Evolutionary conservation across 768 basidiomycete genomes (phyloP).

Genomic region (Amanita subjunquillea): DNA sequence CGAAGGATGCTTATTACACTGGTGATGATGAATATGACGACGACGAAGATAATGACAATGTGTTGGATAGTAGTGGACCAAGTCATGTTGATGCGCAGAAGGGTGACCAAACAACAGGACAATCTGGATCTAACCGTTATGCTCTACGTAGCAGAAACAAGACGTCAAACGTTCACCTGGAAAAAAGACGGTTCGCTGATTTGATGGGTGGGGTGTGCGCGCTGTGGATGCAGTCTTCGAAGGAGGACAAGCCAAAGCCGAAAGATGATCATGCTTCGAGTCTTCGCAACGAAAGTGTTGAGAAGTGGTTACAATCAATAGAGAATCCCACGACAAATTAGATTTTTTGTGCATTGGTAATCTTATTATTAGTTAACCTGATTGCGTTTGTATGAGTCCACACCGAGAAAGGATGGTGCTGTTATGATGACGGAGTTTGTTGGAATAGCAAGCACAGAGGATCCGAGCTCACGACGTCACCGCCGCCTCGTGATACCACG

Average conservation of each 20-base stretch:
- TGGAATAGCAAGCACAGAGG: no score
- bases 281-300: not conserved
- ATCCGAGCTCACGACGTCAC: no score
- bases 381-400: no score
- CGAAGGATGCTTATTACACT: no score
- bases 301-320: not conserved
- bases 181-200: conserved; percentile 2
- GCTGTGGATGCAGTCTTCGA: conserved; percentile 1
- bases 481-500: no score
- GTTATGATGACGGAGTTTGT: no score
- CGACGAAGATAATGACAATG: no score
- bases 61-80: no score
- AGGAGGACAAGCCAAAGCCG: not conserved
- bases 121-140: not conserved
- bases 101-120: not conserved
- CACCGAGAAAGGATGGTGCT: no score
- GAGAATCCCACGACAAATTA: not conserved
- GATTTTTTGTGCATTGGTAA: not conserved
- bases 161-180: not conserved
- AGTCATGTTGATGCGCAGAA: no score
- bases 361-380: no score
- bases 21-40: no score
- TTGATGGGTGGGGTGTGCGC: conserved; percentile 2
- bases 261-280: conserved; percentile 3
- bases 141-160: conserved; percentile 2